phyloP scores from a whole-genome alignment of 306 rosid species.

The Urtica urens region DNA sequence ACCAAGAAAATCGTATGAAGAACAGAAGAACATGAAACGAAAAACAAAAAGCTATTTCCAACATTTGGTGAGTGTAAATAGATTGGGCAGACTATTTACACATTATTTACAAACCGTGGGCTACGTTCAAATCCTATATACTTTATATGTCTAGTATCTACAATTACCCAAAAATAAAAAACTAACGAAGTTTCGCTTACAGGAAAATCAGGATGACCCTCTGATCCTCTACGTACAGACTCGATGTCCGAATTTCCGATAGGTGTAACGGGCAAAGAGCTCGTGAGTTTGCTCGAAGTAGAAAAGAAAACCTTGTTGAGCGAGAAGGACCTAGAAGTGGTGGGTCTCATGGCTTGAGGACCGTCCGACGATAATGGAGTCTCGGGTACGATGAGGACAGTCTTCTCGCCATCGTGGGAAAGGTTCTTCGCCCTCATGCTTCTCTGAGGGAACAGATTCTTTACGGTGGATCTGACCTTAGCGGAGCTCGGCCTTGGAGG shows the following conservation, averaged over 20 bases:
- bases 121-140: no score
- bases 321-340: constrained; percentile 53
- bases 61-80: no score
- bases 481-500: constrained; percentile 65
- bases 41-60: no score
- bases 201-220: constrained; percentile 26
- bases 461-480: constrained; percentile 41
- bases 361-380: constrained; percentile 33
- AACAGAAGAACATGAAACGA: neutral
- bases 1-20: no score
- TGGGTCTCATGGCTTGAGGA: constrained; percentile 35
- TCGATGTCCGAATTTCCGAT: constrained; percentile 30
- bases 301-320: constrained; percentile 46
- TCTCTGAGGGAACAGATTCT: constrained; percentile 43
- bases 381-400: constrained; percentile 51
- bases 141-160: no score
- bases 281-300: constrained; percentile 36
- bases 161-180: constrained; percentile 7
- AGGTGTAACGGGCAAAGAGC: constrained; percentile 72
- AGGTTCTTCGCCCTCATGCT: constrained; percentile 36
- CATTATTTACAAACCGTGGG: no score
- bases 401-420: constrained; percentile 42
- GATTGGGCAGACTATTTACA: no score
- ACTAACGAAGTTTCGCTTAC: constrained; percentile 35
- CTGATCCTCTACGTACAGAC: constrained; percentile 24